These are phyloP conservation scores for Solanum pennellii DNA, from an alignment of 257 asterid species.

Conservation along the genomic window DNA sequence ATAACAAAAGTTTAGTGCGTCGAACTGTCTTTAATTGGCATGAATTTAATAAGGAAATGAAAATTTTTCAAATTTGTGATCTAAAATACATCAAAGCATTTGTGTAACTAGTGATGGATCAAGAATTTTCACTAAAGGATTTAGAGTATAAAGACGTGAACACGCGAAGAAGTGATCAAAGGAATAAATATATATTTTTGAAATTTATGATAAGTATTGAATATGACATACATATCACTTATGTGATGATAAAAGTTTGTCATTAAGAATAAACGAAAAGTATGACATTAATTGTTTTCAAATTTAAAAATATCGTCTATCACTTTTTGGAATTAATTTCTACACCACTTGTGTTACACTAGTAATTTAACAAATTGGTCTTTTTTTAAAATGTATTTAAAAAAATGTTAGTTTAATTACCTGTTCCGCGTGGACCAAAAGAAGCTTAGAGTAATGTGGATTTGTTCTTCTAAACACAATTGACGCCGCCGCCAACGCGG, in stretches of 20 bases:
- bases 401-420: conserved; percentile 5
- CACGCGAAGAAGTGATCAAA: not conserved
- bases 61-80: not conserved
- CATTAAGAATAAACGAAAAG: not conserved
- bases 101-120: not conserved
- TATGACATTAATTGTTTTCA: not conserved
- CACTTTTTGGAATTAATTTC: not conserved
- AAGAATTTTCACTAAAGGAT: not conserved
- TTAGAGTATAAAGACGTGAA: not conserved
- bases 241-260: not conserved
- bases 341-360: not conserved
- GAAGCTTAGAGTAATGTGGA: conserved; percentile 57
- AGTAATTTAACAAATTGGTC: not conserved
- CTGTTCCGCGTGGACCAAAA: conserved; percentile 57
- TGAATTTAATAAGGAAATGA: not conserved
- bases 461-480: conserved; percentile 51
- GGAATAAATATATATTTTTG: not conserved
- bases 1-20: not conserved
- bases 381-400: not conserved
- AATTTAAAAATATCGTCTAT: not conserved
- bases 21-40: not conserved
- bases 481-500: conserved; percentile 65
- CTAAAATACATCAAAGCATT: not conserved
- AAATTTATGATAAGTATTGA: not conserved
- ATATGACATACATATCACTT: not conserved